These are phyloP conservation scores for apple (Malus domestica) DNA, from an alignment of 306 rosid genomes.

Conservation along the genomic window DNA sequence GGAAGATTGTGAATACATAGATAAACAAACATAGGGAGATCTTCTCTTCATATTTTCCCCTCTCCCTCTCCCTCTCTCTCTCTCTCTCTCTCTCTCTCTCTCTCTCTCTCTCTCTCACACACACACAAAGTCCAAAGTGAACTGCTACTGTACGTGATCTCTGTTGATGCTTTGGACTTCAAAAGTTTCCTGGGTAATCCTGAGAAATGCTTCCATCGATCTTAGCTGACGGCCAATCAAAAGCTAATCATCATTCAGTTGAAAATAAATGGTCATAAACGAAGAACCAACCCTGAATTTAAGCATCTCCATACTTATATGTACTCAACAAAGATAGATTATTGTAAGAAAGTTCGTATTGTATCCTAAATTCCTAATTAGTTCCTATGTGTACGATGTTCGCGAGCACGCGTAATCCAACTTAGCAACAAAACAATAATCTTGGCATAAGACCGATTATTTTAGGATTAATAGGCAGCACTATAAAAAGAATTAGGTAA, in stretches of 20 bases:
- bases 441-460: not conserved
- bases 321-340: not conserved
- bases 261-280: not conserved
- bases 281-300: not conserved
- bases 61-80: too few species aligned
- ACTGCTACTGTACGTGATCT: too few species aligned
- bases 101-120: too few species aligned
- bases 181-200: too few species aligned
- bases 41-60: too few species aligned
- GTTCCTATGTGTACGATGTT: not conserved
- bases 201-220: too few species aligned
- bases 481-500: slow-evolving; percentile 23
- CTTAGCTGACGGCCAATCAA: not conserved
- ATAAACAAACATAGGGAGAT: too few species aligned
- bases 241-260: not conserved
- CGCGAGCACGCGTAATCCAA: not conserved
- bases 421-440: not conserved
- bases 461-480: not conserved
- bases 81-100: too few species aligned
- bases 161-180: too few species aligned
- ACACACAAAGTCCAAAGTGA: too few species aligned
- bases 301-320: not conserved
- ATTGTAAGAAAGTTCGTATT: not conserved
- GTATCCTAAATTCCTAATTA: not conserved
- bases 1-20: too few species aligned